Conservation (phyloP, 2,329 filamentous ascomycete species). For the Colletotrichum trifolii region DNA sequence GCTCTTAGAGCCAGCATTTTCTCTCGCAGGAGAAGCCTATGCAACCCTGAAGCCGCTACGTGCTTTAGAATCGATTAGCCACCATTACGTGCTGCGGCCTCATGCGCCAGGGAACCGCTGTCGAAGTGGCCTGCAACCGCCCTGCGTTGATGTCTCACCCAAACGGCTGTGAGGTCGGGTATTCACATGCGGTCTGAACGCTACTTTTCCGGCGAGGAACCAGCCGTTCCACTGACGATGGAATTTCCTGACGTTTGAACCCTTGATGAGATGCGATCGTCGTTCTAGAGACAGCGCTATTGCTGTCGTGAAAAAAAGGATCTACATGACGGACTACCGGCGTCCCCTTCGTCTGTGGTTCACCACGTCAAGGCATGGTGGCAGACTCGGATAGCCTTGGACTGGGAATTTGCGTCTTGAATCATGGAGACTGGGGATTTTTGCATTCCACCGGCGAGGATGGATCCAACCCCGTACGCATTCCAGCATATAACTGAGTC, state of each 20-base stretch:
- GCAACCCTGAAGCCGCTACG: background rate
- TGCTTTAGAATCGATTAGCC: background rate
- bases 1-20: conserved; percentile 6
- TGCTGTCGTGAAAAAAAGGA: conserved; percentile 1
- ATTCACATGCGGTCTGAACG: background rate
- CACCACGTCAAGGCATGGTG: conserved; percentile 17
- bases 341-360: conserved; percentile 9
- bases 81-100: conserved; percentile 2
- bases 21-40: conserved; percentile 5
- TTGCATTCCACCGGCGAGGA: conserved; percentile 11
- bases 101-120: background rate
- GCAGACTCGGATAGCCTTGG: background rate
- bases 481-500: conserved; percentile 34
- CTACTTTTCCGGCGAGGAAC: background rate
- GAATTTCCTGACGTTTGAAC: background rate
- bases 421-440: background rate
- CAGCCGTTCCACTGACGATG: background rate
- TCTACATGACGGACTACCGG: conserved; percentile 27
- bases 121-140: conserved; percentile 2
- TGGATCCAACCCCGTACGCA: conserved; percentile 10
- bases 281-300: conserved; percentile 16
- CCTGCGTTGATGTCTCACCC: conserved; percentile 9
- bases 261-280: conserved; percentile 22
- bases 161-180: conserved; percentile 5
- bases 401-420: conserved; percentile 9